Conservation (phyloP, 768 basidiomycete species). For the Roridomyces roridus region DNA sequence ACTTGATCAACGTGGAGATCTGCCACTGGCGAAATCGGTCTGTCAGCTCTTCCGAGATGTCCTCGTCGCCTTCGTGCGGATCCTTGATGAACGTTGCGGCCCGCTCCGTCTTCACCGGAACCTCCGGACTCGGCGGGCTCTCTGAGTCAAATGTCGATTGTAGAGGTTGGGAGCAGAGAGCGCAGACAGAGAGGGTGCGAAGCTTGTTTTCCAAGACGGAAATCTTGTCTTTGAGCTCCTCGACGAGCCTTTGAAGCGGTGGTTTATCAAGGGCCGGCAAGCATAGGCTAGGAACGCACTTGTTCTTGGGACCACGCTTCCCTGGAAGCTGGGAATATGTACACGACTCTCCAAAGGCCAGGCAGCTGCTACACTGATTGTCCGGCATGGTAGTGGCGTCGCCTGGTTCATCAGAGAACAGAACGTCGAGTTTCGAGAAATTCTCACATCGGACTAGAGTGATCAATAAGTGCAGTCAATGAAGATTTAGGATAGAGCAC, state of each 20-base stretch:
- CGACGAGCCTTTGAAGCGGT: constrained; percentile 37
- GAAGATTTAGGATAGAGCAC: too few species aligned
- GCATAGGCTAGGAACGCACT: background rate
- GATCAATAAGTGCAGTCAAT: too few species aligned
- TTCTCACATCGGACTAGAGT: too few species aligned
- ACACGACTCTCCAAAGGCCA: constrained; percentile 11
- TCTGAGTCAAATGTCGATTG: background rate
- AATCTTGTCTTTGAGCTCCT: constrained; percentile 57
- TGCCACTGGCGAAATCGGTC: too few species aligned
- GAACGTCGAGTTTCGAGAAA: too few species aligned
- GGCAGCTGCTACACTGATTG: constrained; percentile 10
- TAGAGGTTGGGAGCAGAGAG: constrained; percentile 18
- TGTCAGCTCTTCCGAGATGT: too few species aligned
- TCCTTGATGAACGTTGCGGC: too few species aligned
- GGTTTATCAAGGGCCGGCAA: too few species aligned
- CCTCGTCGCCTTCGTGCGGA: too few species aligned
- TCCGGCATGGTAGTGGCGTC: constrained; percentile 10
- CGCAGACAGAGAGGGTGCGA: constrained; percentile 14
- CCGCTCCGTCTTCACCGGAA: background rate
- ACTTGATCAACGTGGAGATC: too few species aligned
- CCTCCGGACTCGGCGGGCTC: too few species aligned
- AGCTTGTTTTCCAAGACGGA: constrained; percentile 46
- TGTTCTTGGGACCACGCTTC: constrained; percentile 17
- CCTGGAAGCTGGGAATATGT: constrained; percentile 4
- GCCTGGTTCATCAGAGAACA: constrained; percentile 1